phyloP scores from a whole-genome alignment of 208 protist species.

The Acanthamoeba divionensis region DNA sequence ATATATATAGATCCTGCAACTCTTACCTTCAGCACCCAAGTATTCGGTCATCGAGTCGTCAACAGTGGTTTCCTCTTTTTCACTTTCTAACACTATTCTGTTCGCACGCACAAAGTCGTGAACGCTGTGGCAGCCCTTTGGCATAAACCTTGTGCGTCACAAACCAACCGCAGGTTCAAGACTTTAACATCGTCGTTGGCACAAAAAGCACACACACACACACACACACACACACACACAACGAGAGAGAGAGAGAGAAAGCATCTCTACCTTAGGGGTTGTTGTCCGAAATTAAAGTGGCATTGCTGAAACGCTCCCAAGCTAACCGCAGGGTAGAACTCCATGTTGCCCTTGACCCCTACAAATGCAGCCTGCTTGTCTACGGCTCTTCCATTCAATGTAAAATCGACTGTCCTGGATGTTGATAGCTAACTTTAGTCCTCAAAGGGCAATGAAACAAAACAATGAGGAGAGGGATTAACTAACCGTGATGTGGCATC shows the following conservation, averaged over 20 bases:
- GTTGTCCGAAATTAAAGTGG: background rate
- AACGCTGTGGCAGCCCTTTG: background rate
- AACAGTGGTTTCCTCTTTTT: background rate
- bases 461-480: too few species aligned
- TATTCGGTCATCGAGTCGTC: too few species aligned
- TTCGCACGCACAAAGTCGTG: background rate
- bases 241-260: background rate
- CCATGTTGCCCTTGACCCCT: background rate
- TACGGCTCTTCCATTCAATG: too few species aligned
- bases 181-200: background rate
- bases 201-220: background rate
- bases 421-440: too few species aligned
- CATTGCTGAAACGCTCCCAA: slow-evolving; percentile 35
- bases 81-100: background rate
- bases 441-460: too few species aligned
- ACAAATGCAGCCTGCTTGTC: too few species aligned
- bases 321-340: slow-evolving; percentile 37
- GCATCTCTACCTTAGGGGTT: background rate
- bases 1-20: background rate
- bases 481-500: background rate
- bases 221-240: background rate
- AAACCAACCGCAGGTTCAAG: background rate
- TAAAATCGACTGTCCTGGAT: too few species aligned
- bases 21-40: too few species aligned
- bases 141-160: background rate